Percentiles rank a stretch among this genome's conserved stretches.
phyloP scores from a whole-genome alignment of 257 asterid species.

The Leptodermis oblonga region DNA sequence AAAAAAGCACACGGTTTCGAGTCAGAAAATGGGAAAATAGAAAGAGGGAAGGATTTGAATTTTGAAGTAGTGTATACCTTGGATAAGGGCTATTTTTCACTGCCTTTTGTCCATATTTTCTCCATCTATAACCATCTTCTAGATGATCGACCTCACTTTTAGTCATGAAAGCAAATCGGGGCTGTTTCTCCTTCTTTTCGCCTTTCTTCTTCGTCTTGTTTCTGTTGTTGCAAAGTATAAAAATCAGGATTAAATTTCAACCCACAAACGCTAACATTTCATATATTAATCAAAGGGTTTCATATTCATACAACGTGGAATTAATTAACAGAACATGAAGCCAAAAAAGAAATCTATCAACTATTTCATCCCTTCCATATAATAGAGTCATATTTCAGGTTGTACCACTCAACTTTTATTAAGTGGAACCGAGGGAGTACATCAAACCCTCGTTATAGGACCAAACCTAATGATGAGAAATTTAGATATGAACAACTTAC shows the following conservation, averaged over 20 bases:
- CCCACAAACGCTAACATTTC: not conserved
- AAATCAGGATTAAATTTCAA: not conserved
- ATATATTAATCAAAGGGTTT: not conserved
- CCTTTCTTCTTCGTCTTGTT: slow-evolving; percentile 63
- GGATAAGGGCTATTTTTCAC: slow-evolving; percentile 90
- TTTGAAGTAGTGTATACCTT: slow-evolving; percentile 47
- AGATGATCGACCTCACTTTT: slow-evolving; percentile 86
- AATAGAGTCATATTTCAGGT: no score
- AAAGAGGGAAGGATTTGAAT: not conserved
- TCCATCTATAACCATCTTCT: slow-evolving; percentile 90
- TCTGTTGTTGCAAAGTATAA: slow-evolving; percentile 20
- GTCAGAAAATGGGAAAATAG: not conserved
- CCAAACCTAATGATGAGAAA: not conserved
- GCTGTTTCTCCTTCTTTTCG: slow-evolving; percentile 62
- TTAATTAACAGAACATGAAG: not conserved
- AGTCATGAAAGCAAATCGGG: slow-evolving; percentile 82
- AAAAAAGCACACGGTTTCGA: slow-evolving; percentile 5
- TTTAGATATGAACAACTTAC: slow-evolving; percentile 23
- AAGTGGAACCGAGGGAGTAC: no score
- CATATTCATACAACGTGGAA: not conserved
- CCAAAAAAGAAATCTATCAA: not conserved
- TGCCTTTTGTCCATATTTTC: slow-evolving; percentile 87
- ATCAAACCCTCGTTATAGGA: not conserved
- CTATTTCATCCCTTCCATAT: no score
- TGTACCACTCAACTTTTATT: no score